phyloP scores from a whole-genome alignment of 768 basidiomycete genomes.

The Mycena epipterygia region DNA sequence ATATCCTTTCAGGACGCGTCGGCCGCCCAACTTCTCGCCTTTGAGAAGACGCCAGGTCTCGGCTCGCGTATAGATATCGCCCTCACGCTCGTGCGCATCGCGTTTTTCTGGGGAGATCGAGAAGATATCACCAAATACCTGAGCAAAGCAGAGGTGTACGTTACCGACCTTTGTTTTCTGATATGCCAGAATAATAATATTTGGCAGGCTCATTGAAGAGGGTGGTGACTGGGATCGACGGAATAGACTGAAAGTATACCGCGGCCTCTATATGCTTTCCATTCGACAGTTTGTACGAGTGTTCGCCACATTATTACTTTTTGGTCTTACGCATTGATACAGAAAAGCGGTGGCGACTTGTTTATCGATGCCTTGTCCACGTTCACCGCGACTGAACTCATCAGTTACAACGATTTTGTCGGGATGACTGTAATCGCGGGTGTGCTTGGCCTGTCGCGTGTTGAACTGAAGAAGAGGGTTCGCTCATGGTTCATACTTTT shows the following conservation, averaged over 20 bases:
- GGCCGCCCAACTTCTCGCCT: slow-evolving; percentile 83
- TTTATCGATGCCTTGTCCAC: slow-evolving; percentile 94
- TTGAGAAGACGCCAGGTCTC: slow-evolving; percentile 93
- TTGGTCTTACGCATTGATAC: background rate
- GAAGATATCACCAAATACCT: slow-evolving; percentile 79
- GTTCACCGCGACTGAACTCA: slow-evolving; percentile 92
- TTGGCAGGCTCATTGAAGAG: slow-evolving; percentile 84
- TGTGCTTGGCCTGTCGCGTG: slow-evolving; percentile 80
- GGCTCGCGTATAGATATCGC: slow-evolving; percentile 95
- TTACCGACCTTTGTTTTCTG: slow-evolving; percentile 27
- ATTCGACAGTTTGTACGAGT: slow-evolving; percentile 81
- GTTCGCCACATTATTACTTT: background rate
- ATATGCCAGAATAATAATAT: background rate
- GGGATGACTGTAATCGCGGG: slow-evolving; percentile 86
- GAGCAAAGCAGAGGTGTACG: slow-evolving; percentile 84
- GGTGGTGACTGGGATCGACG: slow-evolving; percentile 99
- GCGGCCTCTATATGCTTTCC: slow-evolving; percentile 85
- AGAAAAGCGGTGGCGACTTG: slow-evolving; percentile 82
- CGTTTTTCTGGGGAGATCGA: slow-evolving; percentile 90
- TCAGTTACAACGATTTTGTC: slow-evolving; percentile 93
- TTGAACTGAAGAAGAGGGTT: slow-evolving; percentile 94
- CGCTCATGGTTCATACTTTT: background rate
- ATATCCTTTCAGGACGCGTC: slow-evolving; percentile 75
- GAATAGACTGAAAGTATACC: slow-evolving; percentile 97
- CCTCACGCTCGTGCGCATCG: slow-evolving; percentile 89